Percentiles rank a stretch among this genome's conserved stretches.
These are phyloP conservation scores for Agaricus blazei DNA, from an alignment of 768 basidiomycete species.

Conservation along the genomic window DNA sequence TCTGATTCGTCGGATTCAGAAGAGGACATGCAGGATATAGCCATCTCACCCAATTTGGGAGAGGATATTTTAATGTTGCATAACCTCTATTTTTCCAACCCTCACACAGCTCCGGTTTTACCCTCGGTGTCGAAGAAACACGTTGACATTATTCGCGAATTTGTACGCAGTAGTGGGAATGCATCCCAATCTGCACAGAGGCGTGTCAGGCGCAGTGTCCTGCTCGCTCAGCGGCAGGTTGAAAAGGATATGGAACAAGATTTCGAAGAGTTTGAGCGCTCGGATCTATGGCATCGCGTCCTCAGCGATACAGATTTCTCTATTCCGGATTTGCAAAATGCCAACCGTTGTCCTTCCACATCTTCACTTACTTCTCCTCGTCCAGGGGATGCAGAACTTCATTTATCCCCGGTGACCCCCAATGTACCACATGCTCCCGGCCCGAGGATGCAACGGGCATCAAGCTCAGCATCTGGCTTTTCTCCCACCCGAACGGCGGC, in stretches of 20 bases:
- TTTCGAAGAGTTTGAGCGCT: slow-evolving; percentile 83
- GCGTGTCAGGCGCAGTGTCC: slow-evolving; percentile 70
- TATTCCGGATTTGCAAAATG: slow-evolving; percentile 4
- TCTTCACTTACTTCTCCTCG: slow-evolving; percentile 7
- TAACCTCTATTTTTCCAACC: slow-evolving; percentile 75
- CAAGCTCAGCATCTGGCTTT: slow-evolving; percentile 33
- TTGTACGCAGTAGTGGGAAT: slow-evolving; percentile 43
- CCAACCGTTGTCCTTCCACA: slow-evolving; percentile 9
- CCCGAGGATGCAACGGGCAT: slow-evolving; percentile 35
- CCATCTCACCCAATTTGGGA: slow-evolving; percentile 55
- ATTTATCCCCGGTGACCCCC: slow-evolving; percentile 4
- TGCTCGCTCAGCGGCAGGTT: slow-evolving; percentile 80
- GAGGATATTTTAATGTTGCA: slow-evolving; percentile 91
- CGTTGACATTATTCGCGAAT: slow-evolving; percentile 62
- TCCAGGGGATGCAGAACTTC: background rate
- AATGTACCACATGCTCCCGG: slow-evolving; percentile 28
- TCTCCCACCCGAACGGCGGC: slow-evolving; percentile 25
- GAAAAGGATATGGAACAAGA: slow-evolving; percentile 89
- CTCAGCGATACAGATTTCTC: slow-evolving; percentile 60
- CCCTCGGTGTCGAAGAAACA: slow-evolving; percentile 66
- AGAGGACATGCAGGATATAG: slow-evolving; percentile 48
- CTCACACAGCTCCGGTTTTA: slow-evolving; percentile 52
- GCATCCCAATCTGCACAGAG: slow-evolving; percentile 39
- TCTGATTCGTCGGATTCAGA: slow-evolving; percentile 63
- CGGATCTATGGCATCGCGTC: slow-evolving; percentile 91